phyloP scores from a whole-genome alignment of 2,329 filamentous ascomycete species.

The Pseudogymnoascus sp. region DNA sequence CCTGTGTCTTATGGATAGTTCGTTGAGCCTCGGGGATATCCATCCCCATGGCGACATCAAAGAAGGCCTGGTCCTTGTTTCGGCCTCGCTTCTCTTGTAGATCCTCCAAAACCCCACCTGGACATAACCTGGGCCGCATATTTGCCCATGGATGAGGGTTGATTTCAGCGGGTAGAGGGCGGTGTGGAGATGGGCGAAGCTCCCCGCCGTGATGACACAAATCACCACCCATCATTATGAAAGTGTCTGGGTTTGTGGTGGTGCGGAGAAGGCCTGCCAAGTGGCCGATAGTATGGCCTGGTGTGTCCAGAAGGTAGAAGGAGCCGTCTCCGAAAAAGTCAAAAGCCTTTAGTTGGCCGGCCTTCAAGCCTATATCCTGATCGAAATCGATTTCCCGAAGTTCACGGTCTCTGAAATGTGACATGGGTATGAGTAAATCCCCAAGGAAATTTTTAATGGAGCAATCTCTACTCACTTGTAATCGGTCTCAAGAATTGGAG shows the following conservation, averaged over 20 bases:
- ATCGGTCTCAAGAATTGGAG: background rate
- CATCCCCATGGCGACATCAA: background rate
- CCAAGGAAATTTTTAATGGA: background rate
- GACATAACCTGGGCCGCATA: background rate
- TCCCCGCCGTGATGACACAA: background rate
- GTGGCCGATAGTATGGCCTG: background rate
- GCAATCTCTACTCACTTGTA: background rate
- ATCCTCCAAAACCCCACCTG: background rate
- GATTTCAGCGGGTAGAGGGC: background rate
- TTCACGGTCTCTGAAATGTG: conserved; percentile 27
- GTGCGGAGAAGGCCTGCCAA: background rate
- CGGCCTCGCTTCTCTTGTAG: background rate
- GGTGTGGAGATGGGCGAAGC: background rate
- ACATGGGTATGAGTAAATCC: background rate
- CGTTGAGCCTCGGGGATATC: background rate
- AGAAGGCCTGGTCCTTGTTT: background rate
- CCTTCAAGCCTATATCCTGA: conserved; percentile 29
- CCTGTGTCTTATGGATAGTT: background rate
- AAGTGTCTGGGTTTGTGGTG: background rate
- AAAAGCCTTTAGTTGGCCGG: conserved; percentile 37
- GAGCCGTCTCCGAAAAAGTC: background rate
- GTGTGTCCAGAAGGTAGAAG: background rate
- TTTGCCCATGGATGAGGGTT: background rate
- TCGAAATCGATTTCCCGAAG: conserved; percentile 32
- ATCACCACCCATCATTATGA: background rate